Conservation (phyloP, 305 asterid genomes). For the Fraxinus ornus region DNA sequence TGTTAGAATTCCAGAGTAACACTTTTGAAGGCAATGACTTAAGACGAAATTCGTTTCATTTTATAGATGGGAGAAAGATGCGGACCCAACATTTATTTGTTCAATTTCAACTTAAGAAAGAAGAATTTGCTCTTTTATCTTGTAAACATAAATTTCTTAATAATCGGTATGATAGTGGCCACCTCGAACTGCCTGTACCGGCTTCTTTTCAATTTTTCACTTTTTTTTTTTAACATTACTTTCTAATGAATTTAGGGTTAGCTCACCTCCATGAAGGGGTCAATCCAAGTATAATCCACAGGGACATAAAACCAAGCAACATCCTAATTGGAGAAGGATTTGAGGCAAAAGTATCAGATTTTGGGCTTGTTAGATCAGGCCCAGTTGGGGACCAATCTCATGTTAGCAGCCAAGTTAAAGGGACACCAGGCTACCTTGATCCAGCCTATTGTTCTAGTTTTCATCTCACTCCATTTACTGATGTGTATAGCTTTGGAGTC, state of each 20-base stretch:
- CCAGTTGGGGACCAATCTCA: constrained; percentile 68
- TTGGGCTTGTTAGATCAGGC: constrained; percentile 64
- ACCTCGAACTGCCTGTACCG: background rate
- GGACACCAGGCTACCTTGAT: constrained; percentile 76
- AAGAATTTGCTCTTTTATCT: background rate
- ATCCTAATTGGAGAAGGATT: constrained; percentile 59
- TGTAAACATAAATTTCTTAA: background rate
- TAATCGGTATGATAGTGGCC: background rate
- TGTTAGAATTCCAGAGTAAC: background rate
- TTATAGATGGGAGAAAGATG: background rate
- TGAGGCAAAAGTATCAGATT: constrained; percentile 80
- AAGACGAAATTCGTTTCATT: too few relatives aligned
- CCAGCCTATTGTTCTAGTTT: constrained; percentile 71
- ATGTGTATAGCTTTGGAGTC: constrained; percentile 81
- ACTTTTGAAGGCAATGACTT: background rate
- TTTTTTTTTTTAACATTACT: background rate
- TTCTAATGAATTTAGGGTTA: constrained; percentile 43
- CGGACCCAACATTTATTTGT: background rate
- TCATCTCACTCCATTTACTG: constrained; percentile 63
- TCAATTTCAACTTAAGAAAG: background rate
- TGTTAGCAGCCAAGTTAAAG: constrained; percentile 67
- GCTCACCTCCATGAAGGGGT: constrained; percentile 67
- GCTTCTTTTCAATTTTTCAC: background rate
- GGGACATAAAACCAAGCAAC: constrained; percentile 78
- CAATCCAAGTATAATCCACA: constrained; percentile 69